Percentiles rank a stretch among this genome's conserved stretches.
phyloP scores from a whole-genome alignment of 2,329 filamentous ascomycete species.

The Raffaelea albimanens region DNA sequence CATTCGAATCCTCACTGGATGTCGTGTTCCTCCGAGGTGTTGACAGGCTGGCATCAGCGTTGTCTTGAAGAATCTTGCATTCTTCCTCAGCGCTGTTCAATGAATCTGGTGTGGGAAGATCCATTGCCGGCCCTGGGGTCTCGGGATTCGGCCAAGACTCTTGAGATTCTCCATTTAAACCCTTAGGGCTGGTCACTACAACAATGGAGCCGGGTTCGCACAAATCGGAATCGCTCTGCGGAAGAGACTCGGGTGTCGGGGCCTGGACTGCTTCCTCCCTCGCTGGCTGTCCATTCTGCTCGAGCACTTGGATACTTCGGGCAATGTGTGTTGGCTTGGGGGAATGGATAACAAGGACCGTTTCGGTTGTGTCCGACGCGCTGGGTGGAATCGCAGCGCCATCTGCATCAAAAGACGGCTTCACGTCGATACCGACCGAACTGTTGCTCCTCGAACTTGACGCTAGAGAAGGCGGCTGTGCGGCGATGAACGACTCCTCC shows the following conservation, averaged over 20 bases:
- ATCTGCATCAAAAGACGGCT: not conserved
- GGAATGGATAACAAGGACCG: constrained; percentile 24
- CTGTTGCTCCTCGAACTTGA: constrained; percentile 27
- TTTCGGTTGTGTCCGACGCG: not conserved
- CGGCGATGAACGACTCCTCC: constrained; percentile 15
- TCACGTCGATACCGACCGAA: constrained; percentile 18
- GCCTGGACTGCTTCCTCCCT: constrained; percentile 5
- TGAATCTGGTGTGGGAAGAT: constrained; percentile 9
- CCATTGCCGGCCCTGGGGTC: not conserved
- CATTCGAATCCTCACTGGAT: not conserved
- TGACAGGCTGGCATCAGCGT: not conserved
- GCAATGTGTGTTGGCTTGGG: constrained; percentile 24
- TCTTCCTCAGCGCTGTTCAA: constrained; percentile 5
- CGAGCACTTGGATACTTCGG: constrained; percentile 17
- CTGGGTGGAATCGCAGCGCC: not conserved
- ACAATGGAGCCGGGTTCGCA: not conserved
- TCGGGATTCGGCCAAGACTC: not conserved
- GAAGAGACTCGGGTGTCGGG: constrained; percentile 8
- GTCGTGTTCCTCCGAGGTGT: not conserved
- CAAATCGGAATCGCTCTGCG: constrained; percentile 4
- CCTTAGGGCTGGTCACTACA: not conserved
- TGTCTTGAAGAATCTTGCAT: not conserved
- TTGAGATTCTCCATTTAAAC: too few species aligned
- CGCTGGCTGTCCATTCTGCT: constrained; percentile 18
- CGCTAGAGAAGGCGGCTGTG: constrained; percentile 17